Base-by-base conservation (phyloP, 306 rosid genomes). In the Crotalaria pallida region DNA sequence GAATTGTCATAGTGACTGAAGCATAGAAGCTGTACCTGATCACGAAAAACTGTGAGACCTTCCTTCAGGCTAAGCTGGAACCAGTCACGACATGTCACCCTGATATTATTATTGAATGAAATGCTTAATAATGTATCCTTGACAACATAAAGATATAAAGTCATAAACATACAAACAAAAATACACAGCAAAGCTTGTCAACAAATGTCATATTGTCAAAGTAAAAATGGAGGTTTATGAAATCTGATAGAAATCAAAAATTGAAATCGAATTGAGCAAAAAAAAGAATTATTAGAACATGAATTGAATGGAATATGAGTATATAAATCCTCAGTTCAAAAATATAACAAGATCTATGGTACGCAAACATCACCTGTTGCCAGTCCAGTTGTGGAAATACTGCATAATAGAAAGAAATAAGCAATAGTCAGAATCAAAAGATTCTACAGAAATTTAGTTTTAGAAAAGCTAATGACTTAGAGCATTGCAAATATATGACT, bases 341-440 rank as follows among this genome's bases (percentile, higher is more conserved):
- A 73, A 57, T 73, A 33, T 50, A 48, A 78, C 29, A 51, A 49
- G 67, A 59, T 36, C 31, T 27, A 51, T 16, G 3, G 51, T 31
- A 56, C 4, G 60, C 26, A 69, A 69, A 81, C 53, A 55, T 55
- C 80, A 94, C 99, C 99, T 94, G 88, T 94, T 94, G 78, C 99
- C 99, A 56, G 99, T 94, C 97, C 97, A 94, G 83, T 94, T 94
- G 88, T 94, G 99, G 84, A 94, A 91, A 77, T 94, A 94, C 99
- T 94, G 99, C 96, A 86, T 19, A 33, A 67, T 13, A 81, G 33
- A 60, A 78, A 77, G n/a, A 76, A 48, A 72, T 51, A 15, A 58
- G 56, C 50, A 40, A 64, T 38, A 44, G 41, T 81, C 63, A 87
- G 18, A 24, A 66, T 40, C 41, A 62, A 64, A 43, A 52, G 27